Base-by-base conservation (phyloP, 176 grass and related monocot genomes). In the Urochloa ruziziensis region DNA sequence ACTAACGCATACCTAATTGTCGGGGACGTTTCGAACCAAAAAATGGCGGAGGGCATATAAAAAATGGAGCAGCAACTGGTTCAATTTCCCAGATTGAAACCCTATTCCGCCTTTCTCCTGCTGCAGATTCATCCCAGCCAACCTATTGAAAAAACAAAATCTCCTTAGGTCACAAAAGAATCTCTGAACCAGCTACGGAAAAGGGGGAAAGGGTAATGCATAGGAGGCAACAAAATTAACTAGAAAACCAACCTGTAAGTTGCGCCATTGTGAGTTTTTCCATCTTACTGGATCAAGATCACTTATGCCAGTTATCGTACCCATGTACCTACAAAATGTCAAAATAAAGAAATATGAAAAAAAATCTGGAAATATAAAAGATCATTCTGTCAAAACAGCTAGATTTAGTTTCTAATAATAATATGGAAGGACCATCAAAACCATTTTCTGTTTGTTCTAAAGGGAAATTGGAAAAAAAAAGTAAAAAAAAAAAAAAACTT, bases 1-100 rank as follows among this genome's bases (percentile, higher is more conserved):
- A 87, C 29, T 51, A 82, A 49, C 58, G 21, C 70, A 37, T 88
- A 84, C 93, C 93, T 80, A 89, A 66, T 69, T 92, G 93, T 80
- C 87, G 90, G 7, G 93, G 84, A 6, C 84, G 87, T 74, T 94
- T 94, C 37, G 84, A 63, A 73, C 90, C 88, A 77, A 92, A 94
- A 92, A 90, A 92, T 52, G 90, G 90, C 30, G 93, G 93, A 47
- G 92, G 92, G 21, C 93, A 94, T 62, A 94, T 80, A 84, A 94
- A 94, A 81, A 94, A 94, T 75, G 93, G 93, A 80, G 93, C 90
- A 81, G 88, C 74, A 4, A 93, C 85, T 0, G 90, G 90, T 82
- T 95, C 93, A 63, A 95, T 95, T 56, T 95, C 93, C 93, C 93
- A 95, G 27, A 93, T 77, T 54, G 93, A 95, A 83, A 95, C 93